These are phyloP conservation scores for Vitis hybrid DNA, from an alignment of 177 flowering plant genomes.

Conservation along the genomic window DNA sequence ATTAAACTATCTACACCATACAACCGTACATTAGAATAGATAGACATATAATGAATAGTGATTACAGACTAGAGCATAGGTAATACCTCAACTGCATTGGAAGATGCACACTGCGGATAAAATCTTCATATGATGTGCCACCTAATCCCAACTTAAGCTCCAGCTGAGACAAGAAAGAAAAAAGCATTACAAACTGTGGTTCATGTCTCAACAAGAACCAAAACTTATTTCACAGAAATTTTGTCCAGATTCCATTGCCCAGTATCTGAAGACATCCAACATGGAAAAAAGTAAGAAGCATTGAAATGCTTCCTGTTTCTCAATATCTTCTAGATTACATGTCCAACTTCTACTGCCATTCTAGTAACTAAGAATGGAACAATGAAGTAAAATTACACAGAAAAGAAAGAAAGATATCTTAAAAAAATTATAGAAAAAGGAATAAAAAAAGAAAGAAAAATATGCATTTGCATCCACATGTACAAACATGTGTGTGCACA, in stretches of 20 bases:
- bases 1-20: background rate
- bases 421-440: background rate
- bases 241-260: background rate
- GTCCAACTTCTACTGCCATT: too few relatives aligned
- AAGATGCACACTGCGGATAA: slow-evolving; percentile 77
- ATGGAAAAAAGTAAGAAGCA: too few relatives aligned
- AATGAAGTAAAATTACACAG: too few relatives aligned
- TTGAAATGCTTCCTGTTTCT: too few relatives aligned
- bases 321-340: too few relatives aligned
- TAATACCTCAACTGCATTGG: slow-evolving; percentile 92
- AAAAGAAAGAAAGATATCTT: too few relatives aligned
- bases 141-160: slow-evolving; percentile 95
- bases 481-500: too few relatives aligned
- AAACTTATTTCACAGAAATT: background rate
- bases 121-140: slow-evolving; percentile 94
- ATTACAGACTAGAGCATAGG: background rate
- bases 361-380: too few relatives aligned
- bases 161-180: slow-evolving; percentile 39
- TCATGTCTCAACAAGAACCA: background rate
- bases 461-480: too few relatives aligned
- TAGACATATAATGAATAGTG: background rate
- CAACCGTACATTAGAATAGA: background rate
- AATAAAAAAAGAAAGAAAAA: background rate
- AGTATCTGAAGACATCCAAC: too few relatives aligned
- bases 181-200: background rate